Evolutionary conservation across 2,329 filamentous ascomycete genomes (phyloP), one percentile per base, ranked within the genome.

Genomic region (Lomentospora prolificans): DNA sequence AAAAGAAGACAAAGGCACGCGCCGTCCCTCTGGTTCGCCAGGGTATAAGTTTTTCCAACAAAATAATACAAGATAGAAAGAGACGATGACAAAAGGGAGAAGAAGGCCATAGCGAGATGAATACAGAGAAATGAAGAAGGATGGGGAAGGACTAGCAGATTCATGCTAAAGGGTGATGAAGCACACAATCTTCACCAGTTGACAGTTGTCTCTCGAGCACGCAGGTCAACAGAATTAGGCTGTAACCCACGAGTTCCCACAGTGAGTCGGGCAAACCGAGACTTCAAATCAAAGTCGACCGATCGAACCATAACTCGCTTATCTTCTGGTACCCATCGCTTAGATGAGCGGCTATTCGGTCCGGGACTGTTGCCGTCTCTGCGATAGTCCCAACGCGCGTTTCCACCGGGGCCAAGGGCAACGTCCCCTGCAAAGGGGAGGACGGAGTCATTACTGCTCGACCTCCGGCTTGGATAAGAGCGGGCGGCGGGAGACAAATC

Each of bases 231-330:
- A 55, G 70, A 66, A 0, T 73, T 77, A 1, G 72, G 71, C 3
- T 69, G 71, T n/a, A 79, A 64, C 5, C 75, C 75, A 41, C 80
- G 69, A 7, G 78, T 79, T n/a, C 80, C 80, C 30, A 81, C 78
- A 58, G 73, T 68, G 25, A 83, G 66, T 8, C 70, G 66, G 3
- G 80, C 80, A 55, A 67, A 70, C 50, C 76, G 73, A 51, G 74
- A 70, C 30, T 76, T 74, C 51, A 83, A 69, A 61, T 82, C 75
- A 61, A 83, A 82, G 59, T 82, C 75, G 19, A 80, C 78, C 0
- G 76, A 68, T 56, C 75, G 72, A 50, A 83, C 72, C 72, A 81
- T 81, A 56, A 82, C 71, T 8, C 80, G 75, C 62, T 70, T 78
- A 57, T 78, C 72, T 57, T 78, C 78, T 0, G 80, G 77, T 4